Base-by-base conservation (phyloP, 2,329 filamentous ascomycete species). In the Ascochyta lentis region DNA sequence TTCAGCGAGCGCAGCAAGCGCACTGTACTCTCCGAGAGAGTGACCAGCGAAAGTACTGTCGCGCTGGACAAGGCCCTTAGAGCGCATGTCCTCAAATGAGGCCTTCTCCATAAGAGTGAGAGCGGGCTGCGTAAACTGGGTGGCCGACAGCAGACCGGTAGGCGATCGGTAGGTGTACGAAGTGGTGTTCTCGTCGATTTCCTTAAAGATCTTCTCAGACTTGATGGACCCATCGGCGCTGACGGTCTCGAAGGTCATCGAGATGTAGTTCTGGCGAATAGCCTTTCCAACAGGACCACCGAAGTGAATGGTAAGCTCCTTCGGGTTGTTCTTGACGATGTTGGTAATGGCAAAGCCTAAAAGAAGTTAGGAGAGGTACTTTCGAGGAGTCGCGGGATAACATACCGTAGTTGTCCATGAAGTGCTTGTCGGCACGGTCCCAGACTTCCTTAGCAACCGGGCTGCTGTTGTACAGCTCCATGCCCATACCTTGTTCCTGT, bases 181-280 rank as follows among this genome's bases (percentile, higher is more conserved):
- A 6, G 90, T 91, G 2, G 94, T 98, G 73, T 84, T 89, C 79
- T 98, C 95, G 70, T 89, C 86, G 69, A 99, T 93, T 71, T 96
- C 93, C 83, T 99, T 98, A 86, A 99, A 99, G 74, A 99, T 99
- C 80, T 94, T 96, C 83, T 99, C 95, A 0, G 95, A 97, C 79
- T 97, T 98, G 81, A 96, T 92, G 33, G 86, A 86, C 24, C 95
- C 95, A 76, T 99, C 95, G 2, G 91, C 81, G 56, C 89, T 90
- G 49, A 99, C 92, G n/a, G 94, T 96, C 82, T 99, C 95, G 78
- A 98, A 99, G 43, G 94, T 98, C 95, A 99, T 99, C 57, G 94
- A 89, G 90, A 98, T 98, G 83, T 99, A 99, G 80, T 99, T 99
- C 74, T 96, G 90, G 61, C 95, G 92, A 68, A 99, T 99, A 47